Base-by-base conservation (phyloP, 306 rosid genomes). In the Citrullus amarus region DNA sequence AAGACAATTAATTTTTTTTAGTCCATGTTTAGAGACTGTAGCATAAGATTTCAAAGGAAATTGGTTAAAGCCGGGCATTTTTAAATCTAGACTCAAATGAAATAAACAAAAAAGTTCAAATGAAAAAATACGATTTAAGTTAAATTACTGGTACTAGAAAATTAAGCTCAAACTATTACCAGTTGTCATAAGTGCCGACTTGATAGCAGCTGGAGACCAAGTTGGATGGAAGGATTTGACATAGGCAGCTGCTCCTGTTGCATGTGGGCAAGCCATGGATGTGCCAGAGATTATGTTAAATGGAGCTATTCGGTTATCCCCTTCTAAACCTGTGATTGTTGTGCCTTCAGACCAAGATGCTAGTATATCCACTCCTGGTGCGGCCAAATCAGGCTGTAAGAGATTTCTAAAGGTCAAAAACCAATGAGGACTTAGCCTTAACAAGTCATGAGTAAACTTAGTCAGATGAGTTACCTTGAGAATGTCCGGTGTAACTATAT, bases 201-300 rank as follows among this genome's bases (percentile, higher is more conserved):
- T 82, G 14, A 85, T 82, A 17, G 88, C 88, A 32, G 83, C 81
- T 12, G 88, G 80, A 72, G 88, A 85, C 88, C 85, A 82, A 5
- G 76, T 66, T 5, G 88, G 83, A 54, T 85, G 82, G 80, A 85
- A 79, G 0, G 74, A 78, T 32, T 82, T 79, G 46, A 85, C 81
- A 22, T 85, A 85, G 32, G 81, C 88, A 51, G 85, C 81, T 0
- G 48, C 76, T 20, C 79, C 85, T 0, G 85, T 80, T 15, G 81
- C 85, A 53, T 81, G 87, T 16, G 87, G 87, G 20, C 87, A 85
- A 79, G 81, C 36, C 83, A 85, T 85, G 71, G 87, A 85, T 4
- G 87, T 85, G 58, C 87, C 85, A 43, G 87, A 81, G 69, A 81
- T 67, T 43, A 82, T 62, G 57, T 63, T 81, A 53, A 65, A 85